Evolutionary conservation across 2,329 filamentous ascomycete genomes (phyloP).

Genomic region (Penicillium nordicum): DNA sequence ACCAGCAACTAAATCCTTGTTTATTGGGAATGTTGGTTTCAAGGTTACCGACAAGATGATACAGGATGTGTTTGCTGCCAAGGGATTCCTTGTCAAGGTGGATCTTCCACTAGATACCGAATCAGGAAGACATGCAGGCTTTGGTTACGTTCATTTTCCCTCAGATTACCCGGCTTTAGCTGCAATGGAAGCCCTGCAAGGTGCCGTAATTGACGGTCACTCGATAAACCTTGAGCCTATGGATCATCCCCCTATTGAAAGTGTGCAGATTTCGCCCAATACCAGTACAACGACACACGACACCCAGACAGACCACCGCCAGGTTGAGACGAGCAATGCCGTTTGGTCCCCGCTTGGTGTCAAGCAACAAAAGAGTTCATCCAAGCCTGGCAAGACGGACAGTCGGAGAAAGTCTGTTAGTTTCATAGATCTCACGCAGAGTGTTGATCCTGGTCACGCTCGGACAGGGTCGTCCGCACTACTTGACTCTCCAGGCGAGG

Average conservation of each 20-base stretch:
- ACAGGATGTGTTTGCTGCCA: constrained; percentile 36
- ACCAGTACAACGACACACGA: neutral
- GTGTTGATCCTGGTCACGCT: neutral
- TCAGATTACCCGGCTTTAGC: constrained; percentile 35
- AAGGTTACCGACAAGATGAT: constrained; percentile 38
- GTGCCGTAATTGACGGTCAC: constrained; percentile 38
- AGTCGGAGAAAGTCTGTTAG: constrained; percentile 17
- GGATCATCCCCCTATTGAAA: constrained; percentile 26
- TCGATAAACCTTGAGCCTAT: constrained; percentile 41
- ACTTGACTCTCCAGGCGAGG: constrained; percentile 32
- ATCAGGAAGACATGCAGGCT: constrained; percentile 38
- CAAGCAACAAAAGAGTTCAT: neutral
- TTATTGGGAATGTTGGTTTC: constrained; percentile 42
- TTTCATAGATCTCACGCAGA: constrained; percentile 11
- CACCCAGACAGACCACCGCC: neutral
- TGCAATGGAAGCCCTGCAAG: constrained; percentile 37
- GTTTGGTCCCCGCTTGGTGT: neutral
- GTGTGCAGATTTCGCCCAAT: neutral
- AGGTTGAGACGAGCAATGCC: neutral
- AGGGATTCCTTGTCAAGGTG: constrained; percentile 37
- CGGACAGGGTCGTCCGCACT: constrained; percentile 17
- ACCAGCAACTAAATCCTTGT: constrained; percentile 27
- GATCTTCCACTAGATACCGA: constrained; percentile 33
- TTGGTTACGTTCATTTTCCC: constrained; percentile 40
- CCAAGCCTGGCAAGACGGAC: neutral